These are phyloP conservation scores for Botrytis aclada DNA, from an alignment of 2,329 filamentous ascomycete genomes.

Conservation along the genomic window DNA sequence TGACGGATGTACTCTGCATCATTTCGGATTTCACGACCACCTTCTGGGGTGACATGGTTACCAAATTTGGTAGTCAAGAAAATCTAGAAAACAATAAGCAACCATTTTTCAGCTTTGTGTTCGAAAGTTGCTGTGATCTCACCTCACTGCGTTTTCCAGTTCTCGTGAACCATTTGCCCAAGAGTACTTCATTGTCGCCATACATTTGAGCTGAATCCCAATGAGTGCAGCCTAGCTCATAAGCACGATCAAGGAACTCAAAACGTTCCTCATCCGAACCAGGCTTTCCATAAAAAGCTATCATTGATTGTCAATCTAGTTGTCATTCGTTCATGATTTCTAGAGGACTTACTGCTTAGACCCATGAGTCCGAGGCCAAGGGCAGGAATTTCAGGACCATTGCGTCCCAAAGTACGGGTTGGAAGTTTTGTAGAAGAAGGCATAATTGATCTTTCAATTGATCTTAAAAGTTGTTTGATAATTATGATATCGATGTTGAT, in stretches of 20 bases:
- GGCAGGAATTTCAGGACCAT: conserved; percentile 22
- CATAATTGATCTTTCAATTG: conserved; percentile 1
- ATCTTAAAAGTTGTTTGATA: background rate
- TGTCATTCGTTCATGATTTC: background rate
- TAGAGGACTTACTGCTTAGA: conserved; percentile 12
- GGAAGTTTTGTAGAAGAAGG: conserved; percentile 20
- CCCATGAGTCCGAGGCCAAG: conserved; percentile 24
- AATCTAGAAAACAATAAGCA: conserved; percentile 33
- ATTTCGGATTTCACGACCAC: conserved; percentile 14
- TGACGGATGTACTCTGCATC: conserved; percentile 21
- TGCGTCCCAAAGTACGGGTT: conserved; percentile 19
- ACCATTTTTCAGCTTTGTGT: conserved; percentile 41
- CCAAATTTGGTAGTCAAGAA: conserved; percentile 44
- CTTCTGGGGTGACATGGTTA: conserved; percentile 18
- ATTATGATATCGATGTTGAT: background rate
- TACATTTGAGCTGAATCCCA: conserved; percentile 36
- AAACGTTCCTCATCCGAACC: conserved; percentile 39
- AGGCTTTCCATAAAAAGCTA: conserved; percentile 35
- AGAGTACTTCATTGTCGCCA: conserved; percentile 45
- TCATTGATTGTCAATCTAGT: background rate
- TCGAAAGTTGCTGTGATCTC: too few species aligned
- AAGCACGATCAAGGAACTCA: conserved; percentile 40
- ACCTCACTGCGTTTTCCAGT: conserved; percentile 28
- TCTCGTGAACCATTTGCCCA: conserved; percentile 47
- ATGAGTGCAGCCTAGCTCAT: conserved; percentile 38